Base-by-base conservation (phyloP, 2,329 filamentous ascomycete genomes). In the Cordyceps cicadae region DNA sequence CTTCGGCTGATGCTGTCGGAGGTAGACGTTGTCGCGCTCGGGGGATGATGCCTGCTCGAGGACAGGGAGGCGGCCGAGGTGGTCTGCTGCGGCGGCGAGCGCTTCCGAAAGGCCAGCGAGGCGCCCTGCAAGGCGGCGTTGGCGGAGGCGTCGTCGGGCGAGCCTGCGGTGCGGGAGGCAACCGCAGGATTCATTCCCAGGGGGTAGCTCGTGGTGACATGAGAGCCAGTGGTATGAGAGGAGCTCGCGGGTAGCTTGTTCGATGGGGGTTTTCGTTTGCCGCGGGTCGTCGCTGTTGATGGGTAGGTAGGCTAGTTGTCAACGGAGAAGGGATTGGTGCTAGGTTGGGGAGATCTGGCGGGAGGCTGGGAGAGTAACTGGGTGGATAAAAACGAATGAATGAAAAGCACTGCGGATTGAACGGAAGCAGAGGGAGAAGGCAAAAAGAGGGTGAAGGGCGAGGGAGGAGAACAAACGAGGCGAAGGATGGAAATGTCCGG, bases 71-170 rank as follows among this genome's bases (percentile, higher is more conserved):
- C 12, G 59, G 43, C 12, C 21, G 12, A 21, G 34, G 14, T 52
- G 5, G 29, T 29, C 29, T 29, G 26, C 51, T 48, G 55, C 43
- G 24, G 45, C 32, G 53, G 46, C n/a, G 50, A 53, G 37, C 68
- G 72, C 53, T 76, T 78, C 64, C 75, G 74, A 63, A 85, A 85
- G 21, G 82, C 82, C 29, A 84, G 75, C 12, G 78, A 79, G 11
- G 82, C 82, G 57, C 82, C 82, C 62, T 74, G 77, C 60, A 84
- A 71, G 54, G 81, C 81, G 8, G 78, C 70, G 69, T 69, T 68
- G 64, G 72, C 69, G 24, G 24, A 24, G 24, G 24, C 24, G 24
- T 24, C 24, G 63, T 75, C 68, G 58, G 69, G 68, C 58, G 69
- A 67, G 59, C 69, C 72, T 60, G 66, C 64, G 59, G 66, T 64